Percentiles rank a stretch among this genome's conserved stretches.
Conservation (phyloP, 148 eudicot species). For the Simmondsia chinensis region DNA sequence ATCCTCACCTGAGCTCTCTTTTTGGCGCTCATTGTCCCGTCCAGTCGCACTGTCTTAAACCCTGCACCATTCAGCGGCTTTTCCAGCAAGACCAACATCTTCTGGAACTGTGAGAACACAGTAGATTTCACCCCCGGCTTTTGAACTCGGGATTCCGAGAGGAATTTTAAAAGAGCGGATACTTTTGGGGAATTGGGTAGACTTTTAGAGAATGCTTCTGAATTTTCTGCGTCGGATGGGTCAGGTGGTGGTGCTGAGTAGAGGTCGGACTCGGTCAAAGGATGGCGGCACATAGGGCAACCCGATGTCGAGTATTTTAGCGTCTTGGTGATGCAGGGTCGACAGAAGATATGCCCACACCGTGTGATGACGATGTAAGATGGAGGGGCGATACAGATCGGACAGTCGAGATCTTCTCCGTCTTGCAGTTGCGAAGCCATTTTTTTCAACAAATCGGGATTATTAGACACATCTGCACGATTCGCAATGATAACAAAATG, state of each 20-base stretch:
- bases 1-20: constrained; percentile 53
- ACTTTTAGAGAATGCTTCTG: constrained; percentile 12
- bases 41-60: constrained; percentile 60
- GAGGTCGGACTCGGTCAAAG: constrained; percentile 72
- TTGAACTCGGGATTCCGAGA: constrained; percentile 36
- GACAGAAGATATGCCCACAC: constrained; percentile 90
- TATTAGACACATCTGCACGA: constrained; percentile 67
- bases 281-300: constrained; percentile 89
- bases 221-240: constrained; percentile 18
- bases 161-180: constrained; percentile 51
- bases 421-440: constrained; percentile 73
- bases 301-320: constrained; percentile 46
- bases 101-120: constrained; percentile 80
- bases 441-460: constrained; percentile 70
- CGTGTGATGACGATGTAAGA: constrained; percentile 58
- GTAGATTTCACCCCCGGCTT: constrained; percentile 52
- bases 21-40: constrained; percentile 85
- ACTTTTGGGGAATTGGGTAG: constrained; percentile 54
- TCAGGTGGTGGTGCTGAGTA: constrained; percentile 72
- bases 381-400: constrained; percentile 89
- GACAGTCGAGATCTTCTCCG: constrained; percentile 89
- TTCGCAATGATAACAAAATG: neutral
- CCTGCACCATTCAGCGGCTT: constrained; percentile 70
- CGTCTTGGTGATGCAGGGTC: constrained; percentile 70
- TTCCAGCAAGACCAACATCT: constrained; percentile 76